Evolutionary conservation across 1,284 basidiomycete species (phyloP).

Genomic region (Cryptococcus hybrid): DNA sequence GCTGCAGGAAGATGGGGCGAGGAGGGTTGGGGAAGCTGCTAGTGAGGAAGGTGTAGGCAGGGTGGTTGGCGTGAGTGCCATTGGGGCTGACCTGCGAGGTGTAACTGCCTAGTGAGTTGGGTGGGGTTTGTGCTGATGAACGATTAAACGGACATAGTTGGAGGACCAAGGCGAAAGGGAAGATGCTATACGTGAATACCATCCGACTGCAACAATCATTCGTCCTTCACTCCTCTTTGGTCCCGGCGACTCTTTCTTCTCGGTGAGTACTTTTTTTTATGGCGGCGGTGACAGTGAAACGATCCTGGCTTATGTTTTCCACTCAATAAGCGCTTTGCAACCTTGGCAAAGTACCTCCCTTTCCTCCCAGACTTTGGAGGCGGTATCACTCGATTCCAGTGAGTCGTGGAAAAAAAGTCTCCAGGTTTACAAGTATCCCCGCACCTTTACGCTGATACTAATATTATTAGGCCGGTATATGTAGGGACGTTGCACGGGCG

Average conservation of each 20-base stretch:
- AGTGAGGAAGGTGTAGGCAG: conserved; percentile 33
- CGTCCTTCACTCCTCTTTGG: conserved; percentile 69
- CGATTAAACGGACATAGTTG: conserved; percentile 23
- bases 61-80: conserved; percentile 40
- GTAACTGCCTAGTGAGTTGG: conserved; percentile 42
- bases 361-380: conserved; percentile 69
- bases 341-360: conserved; percentile 60
- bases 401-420: conserved; percentile 8
- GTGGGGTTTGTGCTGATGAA: too few relatives aligned
- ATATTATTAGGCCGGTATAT: conserved; percentile 56
- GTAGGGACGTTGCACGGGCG: conserved; percentile 61
- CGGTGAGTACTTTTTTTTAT: conserved; percentile 49
- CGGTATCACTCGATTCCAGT: conserved; percentile 64
- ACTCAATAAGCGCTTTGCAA: conserved; percentile 58
- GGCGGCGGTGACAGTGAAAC: background rate
- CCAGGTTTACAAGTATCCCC: too few relatives aligned
- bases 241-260: conserved; percentile 69
- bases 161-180: conserved; percentile 66
- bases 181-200: conserved; percentile 51
- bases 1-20: conserved; percentile 63
- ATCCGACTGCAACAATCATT: conserved; percentile 60
- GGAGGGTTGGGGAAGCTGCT: conserved; percentile 54
- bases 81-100: conserved; percentile 37
- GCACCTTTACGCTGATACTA: background rate
- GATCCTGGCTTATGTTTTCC: too few relatives aligned